phyloP scores from a whole-genome alignment of 805 yeast species.

The Spathaspora hagerdaliae region DNA sequence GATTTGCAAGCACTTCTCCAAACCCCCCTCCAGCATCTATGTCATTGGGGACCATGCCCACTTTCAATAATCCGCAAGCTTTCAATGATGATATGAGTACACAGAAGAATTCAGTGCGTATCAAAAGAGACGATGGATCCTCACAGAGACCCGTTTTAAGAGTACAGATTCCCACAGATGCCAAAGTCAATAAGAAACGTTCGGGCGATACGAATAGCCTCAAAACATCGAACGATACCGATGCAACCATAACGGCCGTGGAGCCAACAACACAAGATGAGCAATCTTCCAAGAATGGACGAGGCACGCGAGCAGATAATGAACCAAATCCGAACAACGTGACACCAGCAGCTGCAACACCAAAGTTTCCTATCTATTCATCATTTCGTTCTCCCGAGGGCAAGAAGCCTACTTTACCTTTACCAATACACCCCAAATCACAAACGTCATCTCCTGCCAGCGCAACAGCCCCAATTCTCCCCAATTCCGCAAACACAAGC shows the following conservation, averaged over 20 bases:
- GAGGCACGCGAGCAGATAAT: neutral
- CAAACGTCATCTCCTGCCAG: slow-evolving; percentile 39
- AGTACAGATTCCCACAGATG: slow-evolving; percentile 60
- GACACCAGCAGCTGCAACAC: slow-evolving; percentile 5
- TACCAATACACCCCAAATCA: slow-evolving; percentile 34
- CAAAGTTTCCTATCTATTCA: slow-evolving; percentile 13
- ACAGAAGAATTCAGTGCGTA: slow-evolving; percentile 4
- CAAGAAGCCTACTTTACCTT: slow-evolving; percentile 24
- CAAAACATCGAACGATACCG: slow-evolving; percentile 28
- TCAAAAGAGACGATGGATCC: slow-evolving; percentile 2
- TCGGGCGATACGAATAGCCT: neutral
- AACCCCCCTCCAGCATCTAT: slow-evolving; percentile 14
- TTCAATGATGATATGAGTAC: slow-evolving; percentile 3
- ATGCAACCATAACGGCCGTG: slow-evolving; percentile 44
- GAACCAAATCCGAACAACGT: slow-evolving; percentile 4
- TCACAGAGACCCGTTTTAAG: slow-evolving; percentile 53
- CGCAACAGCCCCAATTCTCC: slow-evolving; percentile 38
- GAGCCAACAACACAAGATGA: slow-evolving; percentile 15
- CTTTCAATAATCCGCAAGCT: slow-evolving; percentile 10
- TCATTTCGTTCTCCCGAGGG: slow-evolving; percentile 28
- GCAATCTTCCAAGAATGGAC: neutral
- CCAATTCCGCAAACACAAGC: slow-evolving; percentile 7
- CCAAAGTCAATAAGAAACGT: slow-evolving; percentile 14
- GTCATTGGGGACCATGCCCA: slow-evolving; percentile 14
- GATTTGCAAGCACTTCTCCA: slow-evolving; percentile 12